Conservation (phyloP, 768 basidiomycete species). For the Termitomyces sp. region DNA sequence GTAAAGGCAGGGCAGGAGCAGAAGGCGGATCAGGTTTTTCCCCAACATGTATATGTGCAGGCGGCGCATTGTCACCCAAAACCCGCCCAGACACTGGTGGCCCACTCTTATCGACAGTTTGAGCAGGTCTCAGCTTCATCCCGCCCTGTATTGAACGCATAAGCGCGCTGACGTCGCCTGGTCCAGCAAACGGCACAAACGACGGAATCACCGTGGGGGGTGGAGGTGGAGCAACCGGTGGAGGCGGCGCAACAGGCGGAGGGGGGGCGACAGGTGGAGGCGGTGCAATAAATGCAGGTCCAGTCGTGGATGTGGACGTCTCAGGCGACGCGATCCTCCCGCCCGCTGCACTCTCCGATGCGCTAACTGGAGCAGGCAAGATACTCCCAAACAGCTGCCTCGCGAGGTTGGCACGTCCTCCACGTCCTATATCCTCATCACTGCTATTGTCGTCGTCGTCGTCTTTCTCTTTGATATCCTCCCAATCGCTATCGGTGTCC, state of each 20-base stretch:
- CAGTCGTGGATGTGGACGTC: constrained; percentile 27
- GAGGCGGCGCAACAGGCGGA: constrained; percentile 31
- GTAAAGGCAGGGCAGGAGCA: background rate
- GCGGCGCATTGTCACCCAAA: constrained; percentile 67
- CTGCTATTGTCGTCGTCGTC: constrained; percentile 52
- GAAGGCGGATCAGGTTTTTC: constrained; percentile 39
- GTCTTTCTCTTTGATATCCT: constrained; percentile 68
- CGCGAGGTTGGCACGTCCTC: constrained; percentile 67
- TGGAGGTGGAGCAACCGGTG: constrained; percentile 28
- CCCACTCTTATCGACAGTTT: constrained; percentile 80
- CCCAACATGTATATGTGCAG: constrained; percentile 56
- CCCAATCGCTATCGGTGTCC: constrained; percentile 74
- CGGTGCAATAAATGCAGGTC: constrained; percentile 19
- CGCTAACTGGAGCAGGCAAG: constrained; percentile 36
- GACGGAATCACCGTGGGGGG: constrained; percentile 27
- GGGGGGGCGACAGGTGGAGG: constrained; percentile 25
- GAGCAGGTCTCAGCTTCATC: constrained; percentile 60
- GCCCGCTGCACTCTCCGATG: constrained; percentile 51
- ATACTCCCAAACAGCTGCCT: constrained; percentile 73
- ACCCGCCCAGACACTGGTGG: constrained; percentile 71
- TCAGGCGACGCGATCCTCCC: background rate
- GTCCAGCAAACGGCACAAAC: constrained; percentile 22
- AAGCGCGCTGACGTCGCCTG: constrained; percentile 59
- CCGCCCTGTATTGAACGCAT: constrained; percentile 79
- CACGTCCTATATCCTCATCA: constrained; percentile 68